Evolutionary conservation across 345 rosid species (phyloP), one percentile per base, ranked within the genome.

Genomic region (Populus simonii): DNA sequence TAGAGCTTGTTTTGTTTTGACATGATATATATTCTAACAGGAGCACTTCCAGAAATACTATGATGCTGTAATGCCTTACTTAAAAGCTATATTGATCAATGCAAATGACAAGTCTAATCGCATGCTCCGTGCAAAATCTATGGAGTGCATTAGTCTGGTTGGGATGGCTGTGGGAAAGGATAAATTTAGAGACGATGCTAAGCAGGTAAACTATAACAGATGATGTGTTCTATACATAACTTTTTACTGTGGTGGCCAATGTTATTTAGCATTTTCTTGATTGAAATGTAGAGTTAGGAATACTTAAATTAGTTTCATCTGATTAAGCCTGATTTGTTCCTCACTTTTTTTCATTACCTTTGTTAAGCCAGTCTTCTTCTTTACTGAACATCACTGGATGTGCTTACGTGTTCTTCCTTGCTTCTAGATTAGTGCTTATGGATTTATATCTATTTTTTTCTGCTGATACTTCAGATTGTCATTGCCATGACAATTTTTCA

Each of bases 131-230:
- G 99, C 98, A 47, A 93, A 93, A 82, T 91, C 99, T 71, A 93
- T 96, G 96, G 99, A 96, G 79, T 96, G 99, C 89, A 93, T 96
- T 80, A 96, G 98, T 87, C 85, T 93, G 82, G 98, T 96, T 81
- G 98, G 99, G 75, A 93, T 96, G 99, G 99, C 98, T 75, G 99
- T 96, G 67, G 99, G 99, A 79, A 94, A 90, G 83, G 98, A 93
- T 76, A 96, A 92, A 85, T 93, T 93, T 80, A 91, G 87, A 85
- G 94, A 89, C 72, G 99, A 96, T 71, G 98, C 98, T 22, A 91
- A 90, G 78, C 97, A 93, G 99, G 99, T 96, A 88, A 47, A 47
- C 5, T 1, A 55, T 45, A 27, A 43, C 53, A 39, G 41, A 43
- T 39, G 49, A 17, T 9, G n/a, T 17, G 13, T 17, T 65, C 29